Evolutionary conservation across 805 yeast genomes (phyloP).

Genomic region (Schizosaccharomyces cryophilus): DNA sequence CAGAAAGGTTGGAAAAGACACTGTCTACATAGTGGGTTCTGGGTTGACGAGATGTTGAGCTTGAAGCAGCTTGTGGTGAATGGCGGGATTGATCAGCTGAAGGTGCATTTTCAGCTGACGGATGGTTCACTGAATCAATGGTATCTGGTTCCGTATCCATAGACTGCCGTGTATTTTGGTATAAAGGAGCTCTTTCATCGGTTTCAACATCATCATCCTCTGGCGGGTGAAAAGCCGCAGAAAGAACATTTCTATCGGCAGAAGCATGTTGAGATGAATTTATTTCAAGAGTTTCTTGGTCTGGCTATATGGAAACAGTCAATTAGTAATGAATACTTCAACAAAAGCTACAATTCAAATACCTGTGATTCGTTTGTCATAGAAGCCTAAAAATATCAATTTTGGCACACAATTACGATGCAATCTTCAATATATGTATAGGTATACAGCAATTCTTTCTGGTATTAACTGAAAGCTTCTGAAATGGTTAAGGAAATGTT

Average conservation of each 20-base stretch:
- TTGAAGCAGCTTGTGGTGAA: not conserved
- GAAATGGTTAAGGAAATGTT: too few relatives aligned
- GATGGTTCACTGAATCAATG: too few relatives aligned
- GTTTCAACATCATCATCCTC: not conserved
- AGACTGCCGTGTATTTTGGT: not conserved
- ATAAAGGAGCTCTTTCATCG: not conserved
- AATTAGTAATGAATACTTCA: too few relatives aligned
- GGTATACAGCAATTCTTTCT: too few relatives aligned
- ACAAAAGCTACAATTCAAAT: too few relatives aligned
- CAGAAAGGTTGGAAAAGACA: slow-evolving; percentile 74
- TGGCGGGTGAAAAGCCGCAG: not conserved
- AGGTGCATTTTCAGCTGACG: not conserved
- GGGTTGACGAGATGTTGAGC: not conserved
- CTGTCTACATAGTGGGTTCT: slow-evolving; percentile 31
- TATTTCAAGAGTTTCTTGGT: not conserved
- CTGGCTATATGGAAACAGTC: too few relatives aligned
- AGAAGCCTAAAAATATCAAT: too few relatives aligned
- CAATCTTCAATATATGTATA: too few relatives aligned
- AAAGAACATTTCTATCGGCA: not conserved
- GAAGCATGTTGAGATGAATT: not conserved
- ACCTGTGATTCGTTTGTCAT: too few relatives aligned
- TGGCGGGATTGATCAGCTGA: not conserved
- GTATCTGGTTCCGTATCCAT: not conserved
- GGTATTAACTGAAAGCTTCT: too few relatives aligned
- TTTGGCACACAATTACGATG: too few relatives aligned